Base-by-base conservation (phyloP, 495 filamentous ascomycete genomes). In the Delitschia confertaspora region DNA sequence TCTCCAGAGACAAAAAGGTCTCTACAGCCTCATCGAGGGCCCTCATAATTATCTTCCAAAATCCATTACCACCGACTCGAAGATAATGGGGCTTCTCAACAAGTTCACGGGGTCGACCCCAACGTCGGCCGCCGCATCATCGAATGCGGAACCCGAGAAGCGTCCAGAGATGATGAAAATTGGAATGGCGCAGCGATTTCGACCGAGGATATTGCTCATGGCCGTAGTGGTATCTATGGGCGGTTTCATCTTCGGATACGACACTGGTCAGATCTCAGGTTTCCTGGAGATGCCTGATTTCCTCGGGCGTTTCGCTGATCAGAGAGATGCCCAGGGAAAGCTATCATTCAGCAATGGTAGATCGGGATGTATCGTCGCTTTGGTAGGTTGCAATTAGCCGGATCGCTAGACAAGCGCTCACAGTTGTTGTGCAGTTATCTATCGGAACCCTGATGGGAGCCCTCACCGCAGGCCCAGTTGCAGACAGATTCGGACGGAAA, bases 161-260 rank as follows among this genome's bases (percentile, higher is more conserved):
- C n/a, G n/a, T n/a, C n/a, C n/a, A n/a, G n/a, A n/a, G n/a, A n/a
- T n/a, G n/a, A n/a, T n/a, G n/a, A n/a, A n/a, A n/a, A n/a, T n/a
- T n/a, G n/a, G n/a, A n/a, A n/a, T n/a, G n/a, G n/a, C n/a, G n/a
- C n/a, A n/a, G n/a, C n/a, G n/a, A n/a, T n/a, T n/a, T n/a, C n/a
- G n/a, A n/a, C n/a, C n/a, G n/a, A n/a, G n/a, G n/a, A n/a, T n/a
- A n/a, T n/a, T n/a, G n/a, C n/a, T n/a, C n/a, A 45, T 51, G 41
- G 47, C 21, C 2, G 20, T 37, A 24, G 8, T 51, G 6, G 47
- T 45, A 13, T 43, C 39, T 4, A 43, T 43, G 39, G 39, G 39
- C n/a, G 49, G 49, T 35, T 64, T 65, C 45, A 60, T 63, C 52
- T 65, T 65, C 47, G 62, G 62, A 19, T 65, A 65, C 45, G 61